phyloP scores from a whole-genome alignment of 805 yeast genomes.

The Kazachstania africana region DNA sequence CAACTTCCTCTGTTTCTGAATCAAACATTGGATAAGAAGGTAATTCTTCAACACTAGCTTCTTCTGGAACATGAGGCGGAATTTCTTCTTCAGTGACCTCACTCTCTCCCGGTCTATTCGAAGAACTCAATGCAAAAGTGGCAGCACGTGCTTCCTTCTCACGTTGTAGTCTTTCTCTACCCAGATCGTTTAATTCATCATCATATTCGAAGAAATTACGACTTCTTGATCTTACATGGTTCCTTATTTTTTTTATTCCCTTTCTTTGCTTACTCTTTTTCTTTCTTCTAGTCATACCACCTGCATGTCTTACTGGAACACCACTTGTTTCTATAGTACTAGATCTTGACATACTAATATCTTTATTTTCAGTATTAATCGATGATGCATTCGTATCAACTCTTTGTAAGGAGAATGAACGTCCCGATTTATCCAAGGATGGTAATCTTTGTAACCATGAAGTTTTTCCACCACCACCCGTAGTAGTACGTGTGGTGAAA shows the following conservation, averaged over 20 bases:
- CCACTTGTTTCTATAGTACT: constrained; percentile 52
- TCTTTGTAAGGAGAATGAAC: constrained; percentile 72
- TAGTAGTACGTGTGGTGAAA: constrained; percentile 58
- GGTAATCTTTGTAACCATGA: constrained; percentile 84
- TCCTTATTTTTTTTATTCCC: constrained; percentile 23
- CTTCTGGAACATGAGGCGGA: constrained; percentile 2
- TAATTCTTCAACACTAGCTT: constrained; percentile 1
- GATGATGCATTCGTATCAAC: constrained; percentile 50
- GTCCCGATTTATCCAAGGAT: constrained; percentile 50
- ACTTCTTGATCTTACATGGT: constrained; percentile 23
- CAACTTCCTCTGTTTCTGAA: background rate
- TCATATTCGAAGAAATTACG: constrained; percentile 8
- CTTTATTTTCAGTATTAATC: constrained; percentile 14
- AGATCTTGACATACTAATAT: constrained; percentile 16
- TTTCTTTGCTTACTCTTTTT: constrained; percentile 20
- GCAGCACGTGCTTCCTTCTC: constrained; percentile 35
- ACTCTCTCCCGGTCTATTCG: constrained; percentile 4
- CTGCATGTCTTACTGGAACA: constrained; percentile 56
- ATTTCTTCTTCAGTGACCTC: constrained; percentile 2
- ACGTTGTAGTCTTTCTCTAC: constrained; percentile 29
- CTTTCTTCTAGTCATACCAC: constrained; percentile 53
- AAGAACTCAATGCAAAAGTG: constrained; percentile 30
- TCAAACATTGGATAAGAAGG: background rate
- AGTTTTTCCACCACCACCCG: constrained; percentile 41
- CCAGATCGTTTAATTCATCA: constrained; percentile 21